phyloP scores from a whole-genome alignment of 2,329 filamentous ascomycete genomes.

The Fusarium pseudoanthophilum region DNA sequence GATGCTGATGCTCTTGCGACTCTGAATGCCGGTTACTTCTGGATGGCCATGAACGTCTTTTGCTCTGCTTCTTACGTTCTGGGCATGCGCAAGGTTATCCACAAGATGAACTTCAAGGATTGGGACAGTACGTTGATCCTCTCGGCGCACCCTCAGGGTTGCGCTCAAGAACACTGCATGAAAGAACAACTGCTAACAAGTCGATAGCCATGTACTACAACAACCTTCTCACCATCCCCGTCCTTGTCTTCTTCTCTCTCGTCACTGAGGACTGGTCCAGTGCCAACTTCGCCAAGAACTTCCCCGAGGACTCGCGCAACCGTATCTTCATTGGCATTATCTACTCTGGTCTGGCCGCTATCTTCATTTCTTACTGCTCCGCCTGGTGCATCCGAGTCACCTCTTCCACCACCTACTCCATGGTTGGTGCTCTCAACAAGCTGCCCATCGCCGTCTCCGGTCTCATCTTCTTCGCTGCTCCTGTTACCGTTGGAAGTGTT shows the following conservation, averaged over 20 bases:
- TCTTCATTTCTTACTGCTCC: slow-evolving; percentile 98
- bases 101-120: slow-evolving; percentile 99
- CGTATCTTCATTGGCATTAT: slow-evolving; percentile 87
- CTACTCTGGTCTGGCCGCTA: slow-evolving; percentile 89
- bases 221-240: slow-evolving; percentile 95
- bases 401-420: slow-evolving; percentile 96
- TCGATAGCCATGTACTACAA: slow-evolving; percentile 97
- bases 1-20: slow-evolving; percentile 80
- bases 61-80: slow-evolving; percentile 91
- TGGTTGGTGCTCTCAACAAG: slow-evolving; percentile 99
- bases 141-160: background rate
- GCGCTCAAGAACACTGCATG: background rate
- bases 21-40: slow-evolving; percentile 92
- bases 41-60: slow-evolving; percentile 98
- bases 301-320: slow-evolving; percentile 82
- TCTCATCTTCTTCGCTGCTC: slow-evolving; percentile 93
- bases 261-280: slow-evolving; percentile 92
- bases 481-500: slow-evolving; percentile 90
- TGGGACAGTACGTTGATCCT: slow-evolving; percentile 84
- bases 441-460: slow-evolving; percentile 93
- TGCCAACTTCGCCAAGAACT: slow-evolving; percentile 85
- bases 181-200: slow-evolving; percentile 45
- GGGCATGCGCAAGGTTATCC: slow-evolving; percentile 97
- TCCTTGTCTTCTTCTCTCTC: slow-evolving; percentile 84
- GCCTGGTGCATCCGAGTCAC: slow-evolving; percentile 99